These are phyloP conservation scores for Arthrinium phaeospermum DNA, from an alignment of 2,329 filamentous ascomycete species.

Conservation along the genomic window DNA sequence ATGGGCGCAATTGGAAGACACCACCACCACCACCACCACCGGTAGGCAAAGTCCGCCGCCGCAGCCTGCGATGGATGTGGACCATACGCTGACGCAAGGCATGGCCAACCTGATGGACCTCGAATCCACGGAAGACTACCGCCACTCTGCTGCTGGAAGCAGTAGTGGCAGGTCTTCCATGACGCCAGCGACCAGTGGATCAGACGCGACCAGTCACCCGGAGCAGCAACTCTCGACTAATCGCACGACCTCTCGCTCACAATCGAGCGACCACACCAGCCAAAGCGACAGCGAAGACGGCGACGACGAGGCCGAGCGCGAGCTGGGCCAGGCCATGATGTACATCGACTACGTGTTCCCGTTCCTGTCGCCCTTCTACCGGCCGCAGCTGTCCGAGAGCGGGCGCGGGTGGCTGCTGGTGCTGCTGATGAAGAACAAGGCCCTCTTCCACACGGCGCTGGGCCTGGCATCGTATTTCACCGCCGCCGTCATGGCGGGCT, in stretches of 20 bases:
- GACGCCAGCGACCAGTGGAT: slow-evolving; percentile 21
- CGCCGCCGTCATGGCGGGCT: slow-evolving; percentile 48
- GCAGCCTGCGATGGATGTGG: neutral
- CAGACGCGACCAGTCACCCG: neutral
- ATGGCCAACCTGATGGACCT: slow-evolving; percentile 22
- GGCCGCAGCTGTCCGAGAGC: slow-evolving; percentile 59
- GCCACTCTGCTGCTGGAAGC: neutral
- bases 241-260: neutral
- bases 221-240: neutral
- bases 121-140: neutral
- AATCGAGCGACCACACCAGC: neutral
- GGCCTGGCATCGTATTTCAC: slow-evolving; percentile 64
- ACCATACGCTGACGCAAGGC: slow-evolving; percentile 19
- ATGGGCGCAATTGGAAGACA: slow-evolving; percentile 44
- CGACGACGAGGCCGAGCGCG: slow-evolving; percentile 29
- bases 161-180: slow-evolving; percentile 17
- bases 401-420: slow-evolving; percentile 66
- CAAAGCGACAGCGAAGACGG: neutral
- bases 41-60: neutral
- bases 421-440: slow-evolving; percentile 60
- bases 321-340: slow-evolving; percentile 54
- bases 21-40: neutral
- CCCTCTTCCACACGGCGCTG: slow-evolving; percentile 62
- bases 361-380: slow-evolving; percentile 68
- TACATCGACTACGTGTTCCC: slow-evolving; percentile 69